A percentile compares a stretch with the other conserved stretches of the same genome.
These are phyloP conservation scores for Leishmania tarentolae DNA, from an alignment of 208 protist genomes.

Conservation along the genomic window DNA sequence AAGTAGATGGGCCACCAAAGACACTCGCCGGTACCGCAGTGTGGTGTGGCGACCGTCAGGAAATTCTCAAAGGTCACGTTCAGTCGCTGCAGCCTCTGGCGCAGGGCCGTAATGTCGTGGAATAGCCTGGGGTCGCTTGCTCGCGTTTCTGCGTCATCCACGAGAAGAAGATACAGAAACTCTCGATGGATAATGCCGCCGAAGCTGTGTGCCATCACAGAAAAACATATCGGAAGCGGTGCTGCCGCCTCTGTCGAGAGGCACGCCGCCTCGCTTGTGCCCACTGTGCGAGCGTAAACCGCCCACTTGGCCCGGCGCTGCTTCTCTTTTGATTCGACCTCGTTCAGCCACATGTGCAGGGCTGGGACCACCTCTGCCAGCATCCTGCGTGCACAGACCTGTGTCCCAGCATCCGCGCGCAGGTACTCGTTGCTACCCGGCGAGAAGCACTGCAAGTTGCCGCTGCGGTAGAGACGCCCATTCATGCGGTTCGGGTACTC, in stretches of 20 bases:
- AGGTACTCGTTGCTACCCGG: conserved; percentile 52
- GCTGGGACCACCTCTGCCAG: conserved; percentile 58
- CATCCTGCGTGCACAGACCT: conserved; percentile 37
- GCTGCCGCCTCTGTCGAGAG: conserved; percentile 5
- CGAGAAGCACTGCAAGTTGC: conserved; percentile 53
- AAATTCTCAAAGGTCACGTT: conserved; percentile 60
- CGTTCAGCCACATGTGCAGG: conserved; percentile 48
- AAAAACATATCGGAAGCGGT: conserved; percentile 49
- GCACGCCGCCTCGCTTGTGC: conserved; percentile 13
- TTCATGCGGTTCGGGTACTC: conserved; percentile 27
- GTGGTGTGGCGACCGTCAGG: conserved; percentile 65
- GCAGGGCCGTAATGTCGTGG: conserved; percentile 27
- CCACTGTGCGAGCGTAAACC: conserved; percentile 11
- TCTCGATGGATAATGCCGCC: conserved; percentile 71
- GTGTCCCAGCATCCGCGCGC: conserved; percentile 44
- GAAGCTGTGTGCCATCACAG: conserved; percentile 70
- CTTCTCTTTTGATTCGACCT: conserved; percentile 24
- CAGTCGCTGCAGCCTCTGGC: conserved; percentile 27
- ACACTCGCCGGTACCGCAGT: conserved; percentile 63
- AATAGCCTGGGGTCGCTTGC: conserved; percentile 24
- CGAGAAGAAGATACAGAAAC: conserved; percentile 58
- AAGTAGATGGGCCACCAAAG: conserved; percentile 52
- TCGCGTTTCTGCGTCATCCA: conserved; percentile 26
- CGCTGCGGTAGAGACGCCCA: conserved; percentile 44
- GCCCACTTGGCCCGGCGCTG: conserved; percentile 17